phyloP scores from a whole-genome alignment of 2,329 filamentous ascomycete genomes.

The Diplodia scrobiculata region DNA sequence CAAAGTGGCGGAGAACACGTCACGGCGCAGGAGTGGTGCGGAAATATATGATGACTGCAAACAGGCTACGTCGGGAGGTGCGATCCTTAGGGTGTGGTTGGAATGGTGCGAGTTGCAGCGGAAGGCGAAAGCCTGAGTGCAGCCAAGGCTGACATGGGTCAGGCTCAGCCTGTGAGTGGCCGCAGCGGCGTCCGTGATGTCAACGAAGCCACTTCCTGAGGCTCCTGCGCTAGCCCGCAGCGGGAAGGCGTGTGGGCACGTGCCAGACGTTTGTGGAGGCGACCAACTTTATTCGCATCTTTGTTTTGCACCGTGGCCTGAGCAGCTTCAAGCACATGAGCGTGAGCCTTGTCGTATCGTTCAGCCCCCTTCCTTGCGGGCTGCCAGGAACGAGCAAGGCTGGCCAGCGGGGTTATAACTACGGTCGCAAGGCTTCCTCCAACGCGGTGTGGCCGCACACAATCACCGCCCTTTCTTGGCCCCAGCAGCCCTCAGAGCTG shows the following conservation, averaged over 20 bases:
- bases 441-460: background rate
- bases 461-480: background rate
- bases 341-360: background rate
- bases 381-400: background rate
- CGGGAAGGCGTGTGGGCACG: background rate
- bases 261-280: background rate
- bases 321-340: background rate
- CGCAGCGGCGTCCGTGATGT: constrained; percentile 15
- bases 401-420: background rate
- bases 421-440: background rate
- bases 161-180: background rate
- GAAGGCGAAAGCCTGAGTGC: background rate
- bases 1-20: background rate
- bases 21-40: constrained; percentile 2
- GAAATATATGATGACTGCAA: constrained; percentile 6
- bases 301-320: background rate
- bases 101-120: background rate
- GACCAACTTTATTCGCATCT: constrained; percentile 16
- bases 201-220: constrained; percentile 16
- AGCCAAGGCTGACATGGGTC: constrained; percentile 10
- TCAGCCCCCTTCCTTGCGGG: background rate
- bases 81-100: background rate
- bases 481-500: too few species aligned
- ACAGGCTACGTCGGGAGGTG: background rate
- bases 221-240: background rate